Evolutionary conservation across 495 filamentous ascomycete genomes (phyloP), one percentile per base, ranked within the genome.

Genomic region (Annulohypoxylon maeteangense): DNA sequence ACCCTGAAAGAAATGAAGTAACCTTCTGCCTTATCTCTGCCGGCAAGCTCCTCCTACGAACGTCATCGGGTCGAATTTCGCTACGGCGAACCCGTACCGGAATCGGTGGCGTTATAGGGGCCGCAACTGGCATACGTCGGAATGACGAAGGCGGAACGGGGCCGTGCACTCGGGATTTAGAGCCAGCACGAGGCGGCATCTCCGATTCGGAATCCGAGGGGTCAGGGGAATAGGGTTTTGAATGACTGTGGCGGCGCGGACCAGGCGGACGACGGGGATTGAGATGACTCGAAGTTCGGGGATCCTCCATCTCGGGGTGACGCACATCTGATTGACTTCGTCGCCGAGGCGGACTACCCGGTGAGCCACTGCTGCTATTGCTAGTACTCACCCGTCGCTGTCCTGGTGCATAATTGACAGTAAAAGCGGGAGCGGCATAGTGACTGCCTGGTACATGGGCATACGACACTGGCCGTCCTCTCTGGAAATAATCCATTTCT

Each of bases 401-500:
- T 22, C 61, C 42, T 68, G 68, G 55, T 59, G 61, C 48, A 67
- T 40, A 27, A 44, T 62, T 62, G 23, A 45, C 45, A 32, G 62
- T 57, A 54, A 65, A 65, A 53, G 68, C 47, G 10, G 54, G 69
- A 2, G 51, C 67, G 23, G 75, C 7, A 32, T 74, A 74, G 32
- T 70, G 68, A 59, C 56, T 72, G 18, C 75, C 61, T 20, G 74
- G 32, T 38, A 78, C 71, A 54, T 77, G 79, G 14, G 74, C 59
- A 65, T 72, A 77, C 10, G 75, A 22, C 25, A 78, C 72, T 8
- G 78, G 75, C 7, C 71, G 71, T 65, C 63, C 63, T 45, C 70
- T 65, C 29, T 70, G 70, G 40, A 77, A 76, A 64, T 76, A 77
- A 38, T 80, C 78, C 31, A 70, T 68, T 44, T 74, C 77, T 3